Base-by-base conservation (phyloP, 495 filamentous ascomycete species). In the Darksidea phi region DNA sequence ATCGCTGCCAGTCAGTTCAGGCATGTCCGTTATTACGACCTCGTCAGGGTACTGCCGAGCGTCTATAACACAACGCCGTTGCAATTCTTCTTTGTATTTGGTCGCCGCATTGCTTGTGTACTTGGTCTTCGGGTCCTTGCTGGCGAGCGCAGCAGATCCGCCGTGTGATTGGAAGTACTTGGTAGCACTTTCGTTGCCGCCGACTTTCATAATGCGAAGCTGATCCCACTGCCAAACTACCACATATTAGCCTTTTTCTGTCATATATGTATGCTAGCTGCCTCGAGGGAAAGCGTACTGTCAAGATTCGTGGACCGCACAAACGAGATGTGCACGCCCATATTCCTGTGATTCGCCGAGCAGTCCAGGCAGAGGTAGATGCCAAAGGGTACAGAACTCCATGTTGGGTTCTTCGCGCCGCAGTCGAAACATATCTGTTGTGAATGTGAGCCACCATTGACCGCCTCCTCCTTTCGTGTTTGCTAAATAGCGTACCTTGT, bases 161-260 rank as follows among this genome's bases (percentile, higher is more conserved):
- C 95, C 93, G 72, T 98, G 90, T 56, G 88, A 85, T 75, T 96
- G 91, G 79, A 97, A 97, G 76, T 89, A 98, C 74, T 96, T 96
- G 51, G 91, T 97, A 23, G 94, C 95, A 28, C 91, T 96, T 75
- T 97, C 94, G 72, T 98, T 98, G 57, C 94, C 94, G 66, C 94
- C 94, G 17, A 96, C 90, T 76, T 97, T 97, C 94, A 98, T 98
- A n/a, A 88, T 75, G 41, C 94, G 88, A 32, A 98, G 83, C 71
- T 97, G 92, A 70, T 97, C 92, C 93, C 94, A 97, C 88, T 96
- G 90, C 95, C 95, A 98, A 78, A 95, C 94, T 98, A 69, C 49
- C 51, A n/a, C 12, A 1, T 53, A 51, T 59, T 46, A 64, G 54
- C 34, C 51, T 10, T 21, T 26, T 13, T 38, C 54, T 71, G 48